These are phyloP conservation scores for Candida tropicalis DNA, from an alignment of 1,139 yeast species.

Conservation along the genomic window DNA sequence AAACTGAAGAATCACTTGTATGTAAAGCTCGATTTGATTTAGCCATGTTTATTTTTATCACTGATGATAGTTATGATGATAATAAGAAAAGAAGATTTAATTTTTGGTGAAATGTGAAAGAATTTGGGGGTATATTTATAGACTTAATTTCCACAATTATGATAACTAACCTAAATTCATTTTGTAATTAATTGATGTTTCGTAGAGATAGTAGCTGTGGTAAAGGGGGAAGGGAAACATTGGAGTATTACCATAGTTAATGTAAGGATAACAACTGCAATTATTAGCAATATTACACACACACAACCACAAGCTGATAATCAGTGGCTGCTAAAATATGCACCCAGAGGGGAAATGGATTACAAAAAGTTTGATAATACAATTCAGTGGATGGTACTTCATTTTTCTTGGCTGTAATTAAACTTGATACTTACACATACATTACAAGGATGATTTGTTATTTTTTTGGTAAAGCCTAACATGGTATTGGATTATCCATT, in stretches of 20 bases:
- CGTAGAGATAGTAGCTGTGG: too few relatives aligned
- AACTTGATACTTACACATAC: not conserved
- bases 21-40: not conserved
- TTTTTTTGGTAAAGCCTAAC: too few relatives aligned
- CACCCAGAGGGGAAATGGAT: not conserved
- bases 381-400: too few relatives aligned
- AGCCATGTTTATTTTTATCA: not conserved
- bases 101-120: not conserved
- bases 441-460: too few relatives aligned
- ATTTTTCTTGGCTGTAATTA: not conserved
- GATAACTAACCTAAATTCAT: too few relatives aligned
- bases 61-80: not conserved
- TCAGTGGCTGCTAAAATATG: not conserved
- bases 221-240: too few relatives aligned
- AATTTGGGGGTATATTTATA: constrained; percentile 1
- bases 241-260: too few relatives aligned
- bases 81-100: not conserved
- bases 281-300: not conserved
- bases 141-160: not conserved
- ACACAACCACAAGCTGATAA: not conserved
- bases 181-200: too few relatives aligned
- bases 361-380: too few relatives aligned
- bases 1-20: not conserved
- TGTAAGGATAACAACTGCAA: too few relatives aligned
- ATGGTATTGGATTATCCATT: too few relatives aligned